Conservation (phyloP, 2,329 filamentous ascomycete species). For the Fusarium sp. region DNA sequence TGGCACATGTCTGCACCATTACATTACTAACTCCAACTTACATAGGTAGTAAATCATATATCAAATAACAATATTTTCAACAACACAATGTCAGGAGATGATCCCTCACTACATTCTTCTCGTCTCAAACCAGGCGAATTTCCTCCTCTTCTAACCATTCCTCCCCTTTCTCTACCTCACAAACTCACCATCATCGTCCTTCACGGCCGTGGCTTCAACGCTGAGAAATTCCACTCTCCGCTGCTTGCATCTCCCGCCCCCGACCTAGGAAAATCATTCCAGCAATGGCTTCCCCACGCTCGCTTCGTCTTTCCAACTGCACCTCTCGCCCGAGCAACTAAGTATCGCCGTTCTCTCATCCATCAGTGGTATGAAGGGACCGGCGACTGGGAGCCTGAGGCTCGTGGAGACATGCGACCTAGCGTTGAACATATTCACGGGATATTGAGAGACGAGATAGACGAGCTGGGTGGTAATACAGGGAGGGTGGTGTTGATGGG, state of each 20-base stretch:
- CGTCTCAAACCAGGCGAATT: constrained; percentile 43
- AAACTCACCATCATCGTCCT: constrained; percentile 62
- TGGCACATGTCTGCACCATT: background rate
- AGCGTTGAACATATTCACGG: constrained; percentile 57
- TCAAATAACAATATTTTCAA: background rate
- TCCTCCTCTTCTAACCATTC: constrained; percentile 35
- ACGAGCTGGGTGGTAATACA: constrained; percentile 51
- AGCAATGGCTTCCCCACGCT: constrained; percentile 55
- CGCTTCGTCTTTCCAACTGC: constrained; percentile 67
- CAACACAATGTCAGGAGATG: background rate
- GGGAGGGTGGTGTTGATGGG: constrained; percentile 62
- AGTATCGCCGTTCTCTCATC: constrained; percentile 52
- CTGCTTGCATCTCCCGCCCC: constrained; percentile 52
- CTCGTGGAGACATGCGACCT: constrained; percentile 55
- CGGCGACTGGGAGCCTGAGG: constrained; percentile 53
- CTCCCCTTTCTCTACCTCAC: constrained; percentile 52
- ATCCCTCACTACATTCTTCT: background rate
- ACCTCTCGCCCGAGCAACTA: constrained; percentile 51
- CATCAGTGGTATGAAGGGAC: constrained; percentile 56
- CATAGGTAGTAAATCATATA: background rate
- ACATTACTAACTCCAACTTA: background rate
- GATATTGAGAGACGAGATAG: constrained; percentile 55
- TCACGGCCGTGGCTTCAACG: constrained; percentile 63
- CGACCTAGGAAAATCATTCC: constrained; percentile 43
- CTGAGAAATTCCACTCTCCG: constrained; percentile 55